A percentile compares a stretch with the other conserved stretches of the same genome.
These are phyloP conservation scores for Vitis rotundifolia DNA, from an alignment of 164 flowering plant genomes.

Conservation along the genomic window DNA sequence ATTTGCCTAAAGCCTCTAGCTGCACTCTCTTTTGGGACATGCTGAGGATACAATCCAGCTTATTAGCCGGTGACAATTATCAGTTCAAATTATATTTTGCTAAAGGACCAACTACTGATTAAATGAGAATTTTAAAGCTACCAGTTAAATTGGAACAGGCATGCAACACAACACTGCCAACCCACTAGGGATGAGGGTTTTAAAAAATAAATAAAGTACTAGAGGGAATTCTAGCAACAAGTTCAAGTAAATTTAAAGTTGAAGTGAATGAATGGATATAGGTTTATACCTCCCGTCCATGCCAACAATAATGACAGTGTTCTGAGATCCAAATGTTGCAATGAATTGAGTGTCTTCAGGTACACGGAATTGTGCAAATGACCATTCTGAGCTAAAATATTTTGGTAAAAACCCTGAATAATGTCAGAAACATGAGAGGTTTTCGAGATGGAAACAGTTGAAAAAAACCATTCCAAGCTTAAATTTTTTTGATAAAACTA, in stretches of 20 bases:
- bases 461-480: background rate
- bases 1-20: too few relatives aligned
- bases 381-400: constrained; percentile 96
- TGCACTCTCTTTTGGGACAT: too few relatives aligned
- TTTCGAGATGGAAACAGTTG: background rate
- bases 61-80: too few relatives aligned
- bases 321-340: constrained; percentile 84
- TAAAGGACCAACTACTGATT: too few relatives aligned
- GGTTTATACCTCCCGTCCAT: constrained; percentile 83
- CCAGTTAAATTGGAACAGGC: too few relatives aligned
- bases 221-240: background rate
- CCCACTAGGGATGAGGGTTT: too few relatives aligned
- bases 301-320: constrained; percentile 69
- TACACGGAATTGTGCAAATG: constrained; percentile 84
- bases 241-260: background rate
- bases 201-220: too few relatives aligned
- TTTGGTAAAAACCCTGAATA: constrained; percentile 79
- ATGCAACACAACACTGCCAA: too few relatives aligned
- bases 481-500: background rate
- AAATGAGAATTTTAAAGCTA: too few relatives aligned
- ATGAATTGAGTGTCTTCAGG: constrained; percentile 58
- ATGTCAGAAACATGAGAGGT: constrained; percentile 2
- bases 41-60: too few relatives aligned
- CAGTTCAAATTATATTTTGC: too few relatives aligned
- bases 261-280: background rate